A percentile compares a stretch with the other conserved stretches of the same genome.
Evolutionary conservation across 1,284 basidiomycete species (phyloP).

Genomic region (Cystobasidium pallidum): DNA sequence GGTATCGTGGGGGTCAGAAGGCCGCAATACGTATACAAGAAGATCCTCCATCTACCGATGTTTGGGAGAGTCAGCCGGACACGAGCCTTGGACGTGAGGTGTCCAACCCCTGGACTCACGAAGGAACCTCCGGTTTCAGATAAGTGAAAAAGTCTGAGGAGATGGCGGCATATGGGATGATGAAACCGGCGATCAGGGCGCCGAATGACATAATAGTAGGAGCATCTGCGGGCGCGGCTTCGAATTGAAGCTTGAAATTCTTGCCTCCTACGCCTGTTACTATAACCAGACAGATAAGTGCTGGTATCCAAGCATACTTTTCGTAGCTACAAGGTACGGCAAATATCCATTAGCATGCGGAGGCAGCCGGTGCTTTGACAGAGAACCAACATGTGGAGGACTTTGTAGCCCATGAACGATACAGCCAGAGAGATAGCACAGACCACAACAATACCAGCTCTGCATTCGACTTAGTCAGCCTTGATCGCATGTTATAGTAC

Average conservation of each 20-base stretch:
- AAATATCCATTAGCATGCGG: neutral
- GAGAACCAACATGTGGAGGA: slow-evolving; percentile 60
- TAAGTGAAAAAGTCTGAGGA: slow-evolving; percentile 56
- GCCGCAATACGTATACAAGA: slow-evolving; percentile 49
- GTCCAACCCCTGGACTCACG: too few species aligned
- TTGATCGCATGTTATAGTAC: neutral
- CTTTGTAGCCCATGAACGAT: slow-evolving; percentile 76
- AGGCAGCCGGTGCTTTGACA: neutral
- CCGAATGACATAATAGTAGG: slow-evolving; percentile 54
- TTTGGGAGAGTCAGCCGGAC: neutral
- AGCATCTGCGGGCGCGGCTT: slow-evolving; percentile 51
- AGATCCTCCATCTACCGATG: slow-evolving; percentile 43
- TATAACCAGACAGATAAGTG: slow-evolving; percentile 55
- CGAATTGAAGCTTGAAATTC: slow-evolving; percentile 51
- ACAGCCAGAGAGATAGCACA: slow-evolving; percentile 73
- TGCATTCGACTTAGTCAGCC: slow-evolving; percentile 36
- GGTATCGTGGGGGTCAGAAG: slow-evolving; percentile 50
- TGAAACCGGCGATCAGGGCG: slow-evolving; percentile 56
- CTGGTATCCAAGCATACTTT: slow-evolving; percentile 55
- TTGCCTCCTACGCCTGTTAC: slow-evolving; percentile 55
- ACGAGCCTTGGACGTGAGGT: too few species aligned
- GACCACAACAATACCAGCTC: slow-evolving; percentile 85
- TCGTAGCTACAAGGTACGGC: slow-evolving; percentile 45
- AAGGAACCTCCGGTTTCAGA: slow-evolving; percentile 50
- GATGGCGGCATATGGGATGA: slow-evolving; percentile 52